These are phyloP conservation scores for Cucumis melo DNA, from an alignment of 306 rosid genomes.

Conservation along the genomic window DNA sequence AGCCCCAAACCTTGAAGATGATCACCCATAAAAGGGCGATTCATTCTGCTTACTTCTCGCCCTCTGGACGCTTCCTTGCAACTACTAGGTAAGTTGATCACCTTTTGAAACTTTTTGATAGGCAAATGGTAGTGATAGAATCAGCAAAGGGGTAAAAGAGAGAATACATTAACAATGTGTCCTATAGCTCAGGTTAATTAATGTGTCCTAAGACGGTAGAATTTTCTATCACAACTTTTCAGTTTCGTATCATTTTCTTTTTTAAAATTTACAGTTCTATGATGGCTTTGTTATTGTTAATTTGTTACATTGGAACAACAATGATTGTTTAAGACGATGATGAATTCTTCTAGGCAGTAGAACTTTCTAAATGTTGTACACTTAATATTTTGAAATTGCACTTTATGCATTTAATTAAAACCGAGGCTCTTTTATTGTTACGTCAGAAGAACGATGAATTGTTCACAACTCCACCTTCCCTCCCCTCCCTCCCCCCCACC, in stretches of 20 bases:
- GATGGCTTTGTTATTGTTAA: too few relatives aligned
- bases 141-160: background rate
- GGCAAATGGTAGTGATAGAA: background rate
- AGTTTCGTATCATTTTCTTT: too few relatives aligned
- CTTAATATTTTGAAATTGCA: background rate
- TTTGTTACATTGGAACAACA: too few relatives aligned
- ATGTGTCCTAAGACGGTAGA: too few relatives aligned
- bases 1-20: conserved; percentile 34
- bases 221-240: too few relatives aligned
- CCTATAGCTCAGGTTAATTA: background rate
- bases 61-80: conserved; percentile 61
- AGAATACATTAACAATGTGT: background rate
- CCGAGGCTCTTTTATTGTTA: background rate
- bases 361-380: background rate
- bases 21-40: conserved; percentile 45
- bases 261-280: too few relatives aligned
- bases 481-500: background rate
- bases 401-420: too few relatives aligned
- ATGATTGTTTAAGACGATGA: background rate
- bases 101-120: background rate
- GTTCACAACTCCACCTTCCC: background rate
- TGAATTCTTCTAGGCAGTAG: background rate
- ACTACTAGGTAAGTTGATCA: conserved; percentile 52
- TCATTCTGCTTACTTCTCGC: conserved; percentile 88
- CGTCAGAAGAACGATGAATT: background rate